Conservation (phyloP, 441 rosid genomes). For the Breynia disticha region DNA sequence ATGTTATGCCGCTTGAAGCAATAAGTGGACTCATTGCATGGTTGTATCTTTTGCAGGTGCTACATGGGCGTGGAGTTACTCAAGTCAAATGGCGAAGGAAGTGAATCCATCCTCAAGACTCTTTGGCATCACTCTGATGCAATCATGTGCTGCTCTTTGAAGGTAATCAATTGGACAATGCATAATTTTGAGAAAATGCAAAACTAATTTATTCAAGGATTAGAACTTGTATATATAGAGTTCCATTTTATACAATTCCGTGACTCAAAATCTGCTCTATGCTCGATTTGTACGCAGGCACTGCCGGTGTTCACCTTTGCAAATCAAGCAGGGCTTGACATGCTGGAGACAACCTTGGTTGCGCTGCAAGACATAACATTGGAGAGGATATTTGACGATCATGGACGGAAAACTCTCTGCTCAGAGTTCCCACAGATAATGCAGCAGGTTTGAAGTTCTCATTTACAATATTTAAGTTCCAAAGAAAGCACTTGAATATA, state of each 20-base stretch:
- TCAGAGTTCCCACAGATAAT: slow-evolving; percentile 69
- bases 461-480: no score
- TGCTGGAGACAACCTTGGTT: slow-evolving; percentile 93
- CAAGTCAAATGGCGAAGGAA: slow-evolving; percentile 39
- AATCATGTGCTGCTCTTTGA: slow-evolving; percentile 71
- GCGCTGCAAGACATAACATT: slow-evolving; percentile 85
- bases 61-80: slow-evolving; percentile 60
- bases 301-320: slow-evolving; percentile 78
- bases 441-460: slow-evolving; percentile 48
- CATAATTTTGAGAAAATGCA: no score
- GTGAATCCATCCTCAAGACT: slow-evolving; percentile 53
- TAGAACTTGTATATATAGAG: no score
- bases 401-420: slow-evolving; percentile 65
- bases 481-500: no score
- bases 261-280: no score
- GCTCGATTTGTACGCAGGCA: no score
- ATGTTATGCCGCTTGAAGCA: no score
- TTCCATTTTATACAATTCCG: no score
- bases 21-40: no score
- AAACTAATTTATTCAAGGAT: no score
- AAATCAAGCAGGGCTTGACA: slow-evolving; percentile 91
- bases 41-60: no score
- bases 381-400: slow-evolving; percentile 78
- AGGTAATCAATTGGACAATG: slow-evolving; percentile 39
- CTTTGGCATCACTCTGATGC: slow-evolving; percentile 90